Base-by-base conservation (phyloP, 2,329 filamentous ascomycete genomes). In the Elsinoe ampelina region DNA sequence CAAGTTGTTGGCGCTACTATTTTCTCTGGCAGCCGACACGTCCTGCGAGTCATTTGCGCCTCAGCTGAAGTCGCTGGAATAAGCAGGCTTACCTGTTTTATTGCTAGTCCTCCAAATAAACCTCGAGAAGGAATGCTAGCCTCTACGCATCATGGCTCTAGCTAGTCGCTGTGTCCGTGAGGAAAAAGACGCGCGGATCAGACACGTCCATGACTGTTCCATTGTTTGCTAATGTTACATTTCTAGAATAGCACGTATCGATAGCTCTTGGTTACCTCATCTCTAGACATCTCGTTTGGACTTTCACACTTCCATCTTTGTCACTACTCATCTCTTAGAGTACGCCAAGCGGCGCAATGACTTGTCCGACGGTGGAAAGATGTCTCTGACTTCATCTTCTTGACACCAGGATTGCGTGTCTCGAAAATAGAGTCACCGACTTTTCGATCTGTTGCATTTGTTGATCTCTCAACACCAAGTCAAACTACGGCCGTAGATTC, bases 1-100 rank as follows among this genome's bases (percentile, higher is more conserved):
- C 17, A 17, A 39, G 22, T 8, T 52, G 48, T 52, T 52, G 48
- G 48, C 48, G 34, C 48, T 52, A 52, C 48, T 52, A 35, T 35
- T 52, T 26, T 36, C 19, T 39, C 15, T 39, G 32, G 48, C 34
- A 15, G 38, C 48, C 34, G 48, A 52, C 35, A 52, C 32, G 17
- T 52, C 19, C 15, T 26, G 48, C 34, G 48, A 52, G 48, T 52
- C 48, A 52, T n/a, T 34, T 50, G 10, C 15, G 8, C 19, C 20
- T 52, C 48, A 52, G 48, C 48, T 52, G 48, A 36, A 52, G 35
- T 39, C 19, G 12, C 48, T 34, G n/a, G 17, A 17, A 35, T 50
- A 50, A 50, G 45, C 45, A 50, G 32, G 45, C 45, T 50, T 50
- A 50, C 45, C 45, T 35, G 11, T 34, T 50, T 50, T 4, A 50